Evolutionary conservation across 2,329 filamentous ascomycete genomes (phyloP).

Genomic region (Simplicillium aogashimaense): DNA sequence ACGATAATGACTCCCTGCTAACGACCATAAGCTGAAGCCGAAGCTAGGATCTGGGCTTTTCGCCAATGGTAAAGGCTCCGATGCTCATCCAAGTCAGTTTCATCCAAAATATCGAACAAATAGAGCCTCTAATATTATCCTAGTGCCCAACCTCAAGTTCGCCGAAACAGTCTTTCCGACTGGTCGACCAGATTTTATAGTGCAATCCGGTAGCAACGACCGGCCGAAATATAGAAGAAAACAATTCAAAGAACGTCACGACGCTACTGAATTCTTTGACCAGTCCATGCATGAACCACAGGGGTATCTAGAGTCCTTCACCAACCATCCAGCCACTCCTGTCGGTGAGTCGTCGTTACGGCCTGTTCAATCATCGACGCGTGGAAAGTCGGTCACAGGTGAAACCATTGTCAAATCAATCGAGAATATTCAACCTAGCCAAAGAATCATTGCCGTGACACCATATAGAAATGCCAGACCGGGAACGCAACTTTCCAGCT

Average conservation of each 20-base stretch:
- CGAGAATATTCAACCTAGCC: no score
- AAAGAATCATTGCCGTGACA: no score
- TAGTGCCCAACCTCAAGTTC: conserved; percentile 43
- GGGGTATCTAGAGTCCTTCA: no score
- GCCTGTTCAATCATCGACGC: no score
- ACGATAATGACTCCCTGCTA: background rate
- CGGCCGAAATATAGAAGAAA: conserved; percentile 19
- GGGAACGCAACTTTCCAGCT: no score
- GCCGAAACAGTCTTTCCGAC: conserved; percentile 38
- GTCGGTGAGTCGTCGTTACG: no score
- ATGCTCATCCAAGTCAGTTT: conserved; percentile 3
- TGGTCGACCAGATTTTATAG: conserved; percentile 1
- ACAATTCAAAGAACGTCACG: background rate
- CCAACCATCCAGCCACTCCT: no score
- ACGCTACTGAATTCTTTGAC: no score
- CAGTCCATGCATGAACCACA: background rate
- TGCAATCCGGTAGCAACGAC: conserved; percentile 4
- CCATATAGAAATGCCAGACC: no score
- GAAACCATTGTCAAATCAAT: no score
- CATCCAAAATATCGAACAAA: background rate
- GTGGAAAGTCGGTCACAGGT: no score
- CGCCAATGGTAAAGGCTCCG: conserved; percentile 16
- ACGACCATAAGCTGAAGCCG: conserved; percentile 19
- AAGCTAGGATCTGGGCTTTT: conserved; percentile 22
- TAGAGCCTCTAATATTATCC: conserved; percentile 8